Conservation (phyloP, 176 grass and related monocot genomes). For the Alopecurus myosuroides region DNA sequence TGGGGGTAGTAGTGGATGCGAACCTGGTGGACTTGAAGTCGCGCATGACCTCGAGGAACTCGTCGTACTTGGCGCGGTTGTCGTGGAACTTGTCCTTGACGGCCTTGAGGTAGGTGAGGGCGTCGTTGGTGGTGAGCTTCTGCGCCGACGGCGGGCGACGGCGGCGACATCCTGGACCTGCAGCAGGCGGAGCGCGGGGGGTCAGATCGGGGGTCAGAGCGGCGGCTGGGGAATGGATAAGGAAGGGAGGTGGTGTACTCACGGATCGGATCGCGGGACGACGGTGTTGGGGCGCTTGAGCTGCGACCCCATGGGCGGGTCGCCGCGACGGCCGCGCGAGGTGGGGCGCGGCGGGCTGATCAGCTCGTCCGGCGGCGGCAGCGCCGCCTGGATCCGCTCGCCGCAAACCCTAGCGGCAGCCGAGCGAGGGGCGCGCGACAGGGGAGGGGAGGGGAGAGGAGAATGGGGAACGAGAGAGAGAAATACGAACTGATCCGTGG, state of each 20-base stretch:
- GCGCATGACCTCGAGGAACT: conserved; percentile 84
- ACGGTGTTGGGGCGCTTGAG: conserved; percentile 40
- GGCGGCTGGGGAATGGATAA: neutral
- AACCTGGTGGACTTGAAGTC: conserved; percentile 79
- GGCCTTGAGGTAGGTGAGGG: conserved; percentile 58
- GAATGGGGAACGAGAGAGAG: neutral
- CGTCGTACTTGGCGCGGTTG: conserved; percentile 69
- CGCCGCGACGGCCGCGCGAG: neutral
- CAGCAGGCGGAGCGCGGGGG: neutral
- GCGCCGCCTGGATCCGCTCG: neutral
- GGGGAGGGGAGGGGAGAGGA: neutral
- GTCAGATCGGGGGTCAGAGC: neutral
- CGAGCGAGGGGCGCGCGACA: neutral
- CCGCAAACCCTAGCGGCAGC: neutral
- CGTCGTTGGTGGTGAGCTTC: conserved; percentile 72
- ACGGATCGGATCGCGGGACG: conserved; percentile 61
- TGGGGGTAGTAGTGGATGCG: neutral
- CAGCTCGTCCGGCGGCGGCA: neutral
- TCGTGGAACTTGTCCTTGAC: conserved; percentile 78
- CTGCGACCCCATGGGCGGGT: conserved; percentile 31
- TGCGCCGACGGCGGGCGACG: neutral
- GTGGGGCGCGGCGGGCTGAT: neutral
- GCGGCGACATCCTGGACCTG: conserved; percentile 22
- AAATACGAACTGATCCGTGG: neutral
- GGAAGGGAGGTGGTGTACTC: conserved; percentile 13